Evolutionary conservation across 2,329 filamentous ascomycete genomes (phyloP).

Genomic region (Arthrobotrys sinensis): DNA sequence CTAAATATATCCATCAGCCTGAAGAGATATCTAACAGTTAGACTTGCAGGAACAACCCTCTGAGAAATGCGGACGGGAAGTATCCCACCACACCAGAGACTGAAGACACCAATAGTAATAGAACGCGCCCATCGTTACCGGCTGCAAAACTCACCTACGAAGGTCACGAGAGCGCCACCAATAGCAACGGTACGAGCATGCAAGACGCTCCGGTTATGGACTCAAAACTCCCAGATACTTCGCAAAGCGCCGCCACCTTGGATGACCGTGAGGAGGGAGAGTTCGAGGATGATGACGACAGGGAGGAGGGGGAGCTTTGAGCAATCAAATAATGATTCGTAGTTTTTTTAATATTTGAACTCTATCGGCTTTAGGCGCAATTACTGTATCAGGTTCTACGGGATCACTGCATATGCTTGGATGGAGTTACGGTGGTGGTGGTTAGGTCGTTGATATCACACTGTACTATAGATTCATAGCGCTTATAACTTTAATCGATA

Average conservation of each 20-base stretch:
- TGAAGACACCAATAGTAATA: slow-evolving; percentile 59
- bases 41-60: slow-evolving; percentile 49
- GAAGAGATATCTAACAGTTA: slow-evolving; percentile 17
- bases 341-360: slow-evolving; percentile 9
- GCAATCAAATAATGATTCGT: slow-evolving; percentile 16
- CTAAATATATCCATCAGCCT: slow-evolving; percentile 6
- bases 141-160: slow-evolving; percentile 48
- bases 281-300: slow-evolving; percentile 58
- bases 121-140: slow-evolving; percentile 53
- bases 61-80: slow-evolving; percentile 59
- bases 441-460: slow-evolving; percentile 53
- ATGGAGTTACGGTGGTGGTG: slow-evolving; percentile 56
- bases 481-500: slow-evolving; percentile 59
- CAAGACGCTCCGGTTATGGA: slow-evolving; percentile 49
- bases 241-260: slow-evolving; percentile 53
- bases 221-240: slow-evolving; percentile 57
- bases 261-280: slow-evolving; percentile 59
- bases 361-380: slow-evolving; percentile 48
- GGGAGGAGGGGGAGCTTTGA: slow-evolving; percentile 57
- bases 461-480: slow-evolving; percentile 61
- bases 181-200: slow-evolving; percentile 56
- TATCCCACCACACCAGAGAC: slow-evolving; percentile 57
- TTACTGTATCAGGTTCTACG: slow-evolving; percentile 52
- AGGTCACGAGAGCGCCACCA: slow-evolving; percentile 35
- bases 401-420: slow-evolving; percentile 54